phyloP scores from a whole-genome alignment of 352 stramenopile species.

The Phytophthora uliginosa region DNA sequence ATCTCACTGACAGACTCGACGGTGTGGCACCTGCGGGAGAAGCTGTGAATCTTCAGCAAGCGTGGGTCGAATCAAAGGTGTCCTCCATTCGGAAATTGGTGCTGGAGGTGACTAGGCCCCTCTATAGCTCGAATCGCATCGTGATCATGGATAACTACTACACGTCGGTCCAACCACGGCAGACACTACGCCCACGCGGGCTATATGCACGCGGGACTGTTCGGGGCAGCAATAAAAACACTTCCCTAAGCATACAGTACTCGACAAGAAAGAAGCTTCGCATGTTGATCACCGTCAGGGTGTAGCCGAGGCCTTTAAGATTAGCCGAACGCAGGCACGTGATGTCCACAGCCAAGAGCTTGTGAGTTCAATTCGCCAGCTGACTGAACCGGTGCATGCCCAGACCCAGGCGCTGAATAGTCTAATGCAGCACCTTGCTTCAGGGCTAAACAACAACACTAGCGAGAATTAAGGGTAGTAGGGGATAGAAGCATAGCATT shows the following conservation, averaged over 20 bases:
- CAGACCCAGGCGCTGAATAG: too few relatives aligned
- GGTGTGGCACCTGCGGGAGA: constrained; percentile 6
- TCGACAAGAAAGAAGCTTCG: constrained; percentile 17
- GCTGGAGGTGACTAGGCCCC: constrained; percentile 28
- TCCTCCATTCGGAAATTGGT: constrained; percentile 30
- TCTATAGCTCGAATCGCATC: constrained; percentile 31
- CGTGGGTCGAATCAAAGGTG: constrained; percentile 4
- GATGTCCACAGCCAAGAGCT: too few relatives aligned
- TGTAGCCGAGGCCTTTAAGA: too few relatives aligned
- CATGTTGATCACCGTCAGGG: constrained; percentile 16
- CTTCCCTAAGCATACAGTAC: constrained; percentile 29
- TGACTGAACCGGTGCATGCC: too few relatives aligned
- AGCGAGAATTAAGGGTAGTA: too few relatives aligned
- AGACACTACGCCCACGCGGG: constrained; percentile 19
- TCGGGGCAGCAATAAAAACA: constrained; percentile 30
- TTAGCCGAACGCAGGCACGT: too few relatives aligned
- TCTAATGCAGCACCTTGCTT: too few relatives aligned
- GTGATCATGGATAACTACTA: constrained; percentile 50
- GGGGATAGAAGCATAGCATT: too few relatives aligned
- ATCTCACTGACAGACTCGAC: constrained; percentile 28
- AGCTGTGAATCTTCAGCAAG: background rate
- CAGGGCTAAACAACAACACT: too few relatives aligned
- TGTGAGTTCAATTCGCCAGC: too few relatives aligned
- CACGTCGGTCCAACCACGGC: constrained; percentile 37
- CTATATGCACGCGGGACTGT: constrained; percentile 33